Evolutionary conservation across 176 grass and related monocot genomes (phyloP).

Genomic region (Cocos nucifera): DNA sequence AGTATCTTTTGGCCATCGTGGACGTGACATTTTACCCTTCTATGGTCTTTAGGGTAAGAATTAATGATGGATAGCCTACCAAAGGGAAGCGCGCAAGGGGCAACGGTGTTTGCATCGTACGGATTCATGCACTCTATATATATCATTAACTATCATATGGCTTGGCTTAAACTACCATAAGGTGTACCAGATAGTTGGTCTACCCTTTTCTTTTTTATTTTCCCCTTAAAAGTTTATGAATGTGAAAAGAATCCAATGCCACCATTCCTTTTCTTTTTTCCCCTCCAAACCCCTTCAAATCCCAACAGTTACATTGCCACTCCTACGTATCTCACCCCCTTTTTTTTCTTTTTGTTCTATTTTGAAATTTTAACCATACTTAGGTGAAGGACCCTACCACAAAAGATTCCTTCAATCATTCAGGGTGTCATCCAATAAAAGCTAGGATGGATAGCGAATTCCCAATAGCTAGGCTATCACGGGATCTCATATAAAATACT

Average conservation of each 20-base stretch:
- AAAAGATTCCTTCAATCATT: constrained; percentile 7
- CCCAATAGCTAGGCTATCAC: neutral
- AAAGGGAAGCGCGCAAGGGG: no score
- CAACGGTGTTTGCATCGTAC: no score
- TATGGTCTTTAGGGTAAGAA: no score
- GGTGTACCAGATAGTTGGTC: no score
- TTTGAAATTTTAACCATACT: no score
- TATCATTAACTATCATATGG: no score
- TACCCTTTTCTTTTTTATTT: neutral
- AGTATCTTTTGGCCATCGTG: no score
- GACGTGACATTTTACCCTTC: no score
- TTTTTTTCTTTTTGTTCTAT: no score
- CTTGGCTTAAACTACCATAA: no score
- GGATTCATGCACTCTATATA: no score
- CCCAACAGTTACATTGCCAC: neutral
- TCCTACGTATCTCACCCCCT: neutral
- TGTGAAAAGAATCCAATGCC: neutral
- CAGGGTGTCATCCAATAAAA: neutral
- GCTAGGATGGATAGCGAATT: neutral
- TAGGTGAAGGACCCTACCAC: neutral
- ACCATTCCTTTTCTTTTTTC: neutral
- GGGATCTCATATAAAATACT: neutral
- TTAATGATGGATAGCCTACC: no score
- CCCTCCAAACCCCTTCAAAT: neutral
- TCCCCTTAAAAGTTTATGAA: neutral